Percentiles rank a stretch among this genome's conserved stretches.
phyloP scores from a whole-genome alignment of 2,329 filamentous ascomycete species.

The Hymenoscyphus albidus region DNA sequence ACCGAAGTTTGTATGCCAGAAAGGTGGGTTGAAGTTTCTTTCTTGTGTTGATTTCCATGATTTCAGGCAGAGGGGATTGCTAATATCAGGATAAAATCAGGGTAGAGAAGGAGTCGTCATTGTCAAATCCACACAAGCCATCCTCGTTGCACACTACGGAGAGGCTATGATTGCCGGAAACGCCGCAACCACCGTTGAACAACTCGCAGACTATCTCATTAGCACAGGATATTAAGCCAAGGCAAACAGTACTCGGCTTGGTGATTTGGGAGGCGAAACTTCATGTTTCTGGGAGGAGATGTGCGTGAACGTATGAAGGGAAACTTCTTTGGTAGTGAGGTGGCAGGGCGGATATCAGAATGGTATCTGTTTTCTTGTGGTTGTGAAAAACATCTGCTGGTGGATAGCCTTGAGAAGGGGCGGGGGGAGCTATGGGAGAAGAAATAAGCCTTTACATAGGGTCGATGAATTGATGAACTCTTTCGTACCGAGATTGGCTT shows the following conservation, averaged over 20 bases:
- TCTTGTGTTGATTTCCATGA: not conserved
- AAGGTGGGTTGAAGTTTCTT: constrained; percentile 53
- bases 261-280: constrained; percentile 4
- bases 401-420: constrained; percentile 24
- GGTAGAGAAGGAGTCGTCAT: constrained; percentile 78
- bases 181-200: constrained; percentile 74
- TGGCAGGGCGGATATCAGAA: constrained; percentile 29
- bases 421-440: constrained; percentile 6
- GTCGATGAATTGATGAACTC: constrained; percentile 26
- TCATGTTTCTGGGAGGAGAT: constrained; percentile 10
- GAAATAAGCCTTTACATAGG: constrained; percentile 27
- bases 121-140: constrained; percentile 82
- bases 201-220: constrained; percentile 83
- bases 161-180: constrained; percentile 70
- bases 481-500: constrained; percentile 10
- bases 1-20: constrained; percentile 78
- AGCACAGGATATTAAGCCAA: constrained; percentile 59
- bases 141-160: constrained; percentile 83
- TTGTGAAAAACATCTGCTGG: constrained; percentile 16
- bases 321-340: constrained; percentile 22
- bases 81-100: constrained; percentile 38
- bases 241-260: not conserved
- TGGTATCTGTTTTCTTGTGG: constrained; percentile 23
- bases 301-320: constrained; percentile 20
- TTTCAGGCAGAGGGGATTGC: not conserved